A percentile compares a stretch with the other conserved stretches of the same genome.
Conservation (phyloP, 2,329 filamentous ascomycete genomes). For the Arthrobotrys pseudoclavata region DNA sequence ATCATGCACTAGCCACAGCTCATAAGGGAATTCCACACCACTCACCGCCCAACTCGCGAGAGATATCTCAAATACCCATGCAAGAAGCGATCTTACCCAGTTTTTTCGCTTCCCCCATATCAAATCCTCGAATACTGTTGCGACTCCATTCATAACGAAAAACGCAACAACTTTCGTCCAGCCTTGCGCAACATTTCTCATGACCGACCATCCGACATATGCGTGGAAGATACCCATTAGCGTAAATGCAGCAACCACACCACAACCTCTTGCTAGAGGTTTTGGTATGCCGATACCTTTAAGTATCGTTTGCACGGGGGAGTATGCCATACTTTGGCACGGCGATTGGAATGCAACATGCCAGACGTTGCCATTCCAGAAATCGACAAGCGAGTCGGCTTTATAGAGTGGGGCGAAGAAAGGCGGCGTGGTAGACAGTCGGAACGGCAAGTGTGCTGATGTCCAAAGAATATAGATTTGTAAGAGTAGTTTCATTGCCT, state of each 20-base stretch:
- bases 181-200: slow-evolving; percentile 45
- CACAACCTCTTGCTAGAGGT: slow-evolving; percentile 37
- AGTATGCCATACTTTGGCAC: slow-evolving; percentile 46
- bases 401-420: slow-evolving; percentile 53
- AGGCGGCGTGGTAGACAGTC: slow-evolving; percentile 32
- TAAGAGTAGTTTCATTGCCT: slow-evolving; percentile 45
- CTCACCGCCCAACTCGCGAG: slow-evolving; percentile 64
- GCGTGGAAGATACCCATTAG: slow-evolving; percentile 57
- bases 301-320: slow-evolving; percentile 39
- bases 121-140: slow-evolving; percentile 62
- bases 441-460: slow-evolving; percentile 43
- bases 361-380: slow-evolving; percentile 58
- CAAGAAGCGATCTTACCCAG: slow-evolving; percentile 62
- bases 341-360: slow-evolving; percentile 59
- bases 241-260: slow-evolving; percentile 51
- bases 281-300: slow-evolving; percentile 29
- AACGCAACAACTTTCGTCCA: slow-evolving; percentile 53
- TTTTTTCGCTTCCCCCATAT: slow-evolving; percentile 63
- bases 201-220: slow-evolving; percentile 53
- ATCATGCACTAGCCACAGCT: slow-evolving; percentile 61
- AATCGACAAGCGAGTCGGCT: slow-evolving; percentile 53
- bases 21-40: slow-evolving; percentile 62
- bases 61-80: slow-evolving; percentile 64
- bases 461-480: slow-evolving; percentile 56
- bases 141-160: slow-evolving; percentile 51